A percentile compares a stretch with the other conserved stretches of the same genome.
Conservation (phyloP, 305 asterid species). For the Solanum hybrid region DNA sequence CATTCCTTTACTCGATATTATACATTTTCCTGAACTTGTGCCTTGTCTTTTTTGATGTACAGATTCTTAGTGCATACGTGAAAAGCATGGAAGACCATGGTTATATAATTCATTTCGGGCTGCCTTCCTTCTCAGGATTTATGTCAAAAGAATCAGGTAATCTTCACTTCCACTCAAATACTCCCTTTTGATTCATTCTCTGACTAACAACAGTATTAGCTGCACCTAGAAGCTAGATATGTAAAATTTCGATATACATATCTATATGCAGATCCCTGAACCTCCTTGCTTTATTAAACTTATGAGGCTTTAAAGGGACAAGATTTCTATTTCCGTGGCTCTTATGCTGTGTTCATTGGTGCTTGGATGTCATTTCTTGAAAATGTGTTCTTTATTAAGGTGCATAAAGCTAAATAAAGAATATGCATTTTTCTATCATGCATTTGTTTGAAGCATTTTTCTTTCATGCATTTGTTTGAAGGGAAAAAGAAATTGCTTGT, state of each 20-base stretch:
- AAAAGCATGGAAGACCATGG: slow-evolving; percentile 97
- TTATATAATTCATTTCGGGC: slow-evolving; percentile 73
- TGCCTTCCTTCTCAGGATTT: slow-evolving; percentile 65
- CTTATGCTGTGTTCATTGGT: background rate
- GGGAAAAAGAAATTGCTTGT: background rate
- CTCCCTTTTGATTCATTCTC: slow-evolving; percentile 1
- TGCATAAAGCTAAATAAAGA: background rate
- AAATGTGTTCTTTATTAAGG: background rate
- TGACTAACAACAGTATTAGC: background rate
- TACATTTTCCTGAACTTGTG: background rate
- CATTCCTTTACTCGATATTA: background rate
- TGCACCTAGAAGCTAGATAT: background rate
- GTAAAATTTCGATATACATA: background rate
- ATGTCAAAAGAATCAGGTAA: slow-evolving; percentile 70
- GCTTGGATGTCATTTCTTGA: background rate
- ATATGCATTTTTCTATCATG: background rate
- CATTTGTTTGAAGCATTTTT: background rate
- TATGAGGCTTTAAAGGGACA: background rate
- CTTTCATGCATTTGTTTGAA: background rate
- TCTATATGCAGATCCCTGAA: background rate
- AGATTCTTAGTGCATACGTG: slow-evolving; percentile 81
- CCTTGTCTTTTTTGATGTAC: slow-evolving; percentile 13
- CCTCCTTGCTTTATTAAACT: background rate
- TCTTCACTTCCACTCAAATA: slow-evolving; percentile 4
- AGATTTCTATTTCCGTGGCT: background rate